phyloP scores from a whole-genome alignment of 2,329 filamentous ascomycete genomes.

The Sporothrix phasma region DNA sequence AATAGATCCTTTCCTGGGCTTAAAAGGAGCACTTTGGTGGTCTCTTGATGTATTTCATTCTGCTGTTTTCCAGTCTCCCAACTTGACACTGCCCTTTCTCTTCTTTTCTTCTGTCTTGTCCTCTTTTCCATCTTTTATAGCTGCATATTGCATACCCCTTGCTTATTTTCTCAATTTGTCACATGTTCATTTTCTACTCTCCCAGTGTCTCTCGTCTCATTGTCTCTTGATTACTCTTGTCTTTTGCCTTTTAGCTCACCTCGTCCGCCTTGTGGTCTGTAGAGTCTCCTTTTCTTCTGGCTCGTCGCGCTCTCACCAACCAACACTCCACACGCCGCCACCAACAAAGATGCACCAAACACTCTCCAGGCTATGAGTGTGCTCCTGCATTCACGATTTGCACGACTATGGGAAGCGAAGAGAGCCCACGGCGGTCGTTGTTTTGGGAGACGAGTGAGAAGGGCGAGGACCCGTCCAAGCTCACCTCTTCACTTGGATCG shows the following conservation, averaged over 20 bases:
- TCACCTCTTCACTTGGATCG: neutral
- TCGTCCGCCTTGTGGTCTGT: neutral
- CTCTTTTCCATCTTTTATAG: neutral
- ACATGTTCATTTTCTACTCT: slow-evolving; percentile 25
- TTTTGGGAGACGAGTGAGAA: neutral
- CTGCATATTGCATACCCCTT: neutral
- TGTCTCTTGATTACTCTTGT: slow-evolving; percentile 26
- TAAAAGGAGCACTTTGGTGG: neutral
- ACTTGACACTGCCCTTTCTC: neutral
- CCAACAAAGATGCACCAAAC: neutral
- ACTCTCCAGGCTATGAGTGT: slow-evolving; percentile 12
- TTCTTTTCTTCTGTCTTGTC: neutral
- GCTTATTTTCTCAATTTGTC: slow-evolving; percentile 22
- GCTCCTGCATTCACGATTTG: slow-evolving; percentile 17
- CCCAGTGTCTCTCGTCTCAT: slow-evolving; percentile 20
- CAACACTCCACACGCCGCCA: neutral
- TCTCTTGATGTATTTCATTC: slow-evolving; percentile 3
- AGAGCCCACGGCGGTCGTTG: neutral
- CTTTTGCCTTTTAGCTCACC: neutral
- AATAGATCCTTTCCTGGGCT: neutral
- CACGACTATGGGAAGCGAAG: slow-evolving; percentile 10
- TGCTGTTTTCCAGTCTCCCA: neutral
- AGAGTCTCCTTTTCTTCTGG: neutral
- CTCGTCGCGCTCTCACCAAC: neutral
- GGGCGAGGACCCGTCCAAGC: neutral